Evolutionary conservation across 2,329 filamentous ascomycete species (phyloP).

Genomic region (Paramyrothecium roridum): DNA sequence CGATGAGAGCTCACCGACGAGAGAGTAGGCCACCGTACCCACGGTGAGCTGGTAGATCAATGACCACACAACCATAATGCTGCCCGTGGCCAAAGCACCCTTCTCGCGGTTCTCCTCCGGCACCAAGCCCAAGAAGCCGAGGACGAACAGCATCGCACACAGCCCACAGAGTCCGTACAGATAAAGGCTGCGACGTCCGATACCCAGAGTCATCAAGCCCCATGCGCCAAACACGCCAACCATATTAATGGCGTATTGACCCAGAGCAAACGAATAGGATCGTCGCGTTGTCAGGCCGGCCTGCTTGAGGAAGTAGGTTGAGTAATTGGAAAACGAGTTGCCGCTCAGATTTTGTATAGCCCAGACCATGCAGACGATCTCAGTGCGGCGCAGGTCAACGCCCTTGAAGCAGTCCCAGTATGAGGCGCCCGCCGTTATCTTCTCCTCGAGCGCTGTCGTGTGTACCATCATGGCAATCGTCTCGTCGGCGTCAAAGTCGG

Average conservation of each 20-base stretch:
- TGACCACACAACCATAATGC: conserved; percentile 81
- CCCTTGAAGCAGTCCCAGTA: conserved; percentile 86
- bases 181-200: conserved; percentile 75
- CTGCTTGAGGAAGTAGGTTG: conserved; percentile 60
- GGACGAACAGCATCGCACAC: conserved; percentile 72
- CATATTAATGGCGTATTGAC: conserved; percentile 70
- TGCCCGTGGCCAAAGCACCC: conserved; percentile 74
- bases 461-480: conserved; percentile 91
- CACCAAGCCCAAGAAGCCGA: conserved; percentile 80
- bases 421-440: conserved; percentile 68
- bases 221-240: conserved; percentile 78
- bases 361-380: conserved; percentile 63
- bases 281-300: conserved; percentile 50
- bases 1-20: conserved; percentile 81
- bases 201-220: conserved; percentile 71
- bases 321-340: conserved; percentile 64
- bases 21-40: conserved; percentile 84
- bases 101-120: conserved; percentile 54
- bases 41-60: conserved; percentile 83
- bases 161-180: conserved; percentile 72
- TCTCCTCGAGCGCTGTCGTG: conserved; percentile 76
- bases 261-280: conserved; percentile 60
- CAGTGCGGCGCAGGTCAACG: conserved; percentile 73
- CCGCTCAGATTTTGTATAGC: conserved; percentile 62
- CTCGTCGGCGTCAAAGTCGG: conserved; percentile 76